Evolutionary conservation across 2,329 filamentous ascomycete genomes (phyloP).

Genomic region (Macrophomina tecta): DNA sequence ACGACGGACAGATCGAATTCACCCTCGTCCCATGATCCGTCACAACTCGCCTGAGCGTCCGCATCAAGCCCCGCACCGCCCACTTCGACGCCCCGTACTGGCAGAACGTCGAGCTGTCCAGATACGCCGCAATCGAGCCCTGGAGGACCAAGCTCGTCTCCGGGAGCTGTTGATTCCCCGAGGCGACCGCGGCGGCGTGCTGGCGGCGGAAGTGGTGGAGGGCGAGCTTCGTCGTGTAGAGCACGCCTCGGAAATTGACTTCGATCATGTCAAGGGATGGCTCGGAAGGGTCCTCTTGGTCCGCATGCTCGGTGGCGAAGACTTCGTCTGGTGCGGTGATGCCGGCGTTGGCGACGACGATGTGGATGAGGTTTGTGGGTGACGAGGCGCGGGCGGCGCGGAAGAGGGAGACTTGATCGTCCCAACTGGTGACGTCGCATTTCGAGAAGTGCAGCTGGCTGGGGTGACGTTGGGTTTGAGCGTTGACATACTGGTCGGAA

Average conservation of each 20-base stretch:
- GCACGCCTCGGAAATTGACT: conserved; percentile 50
- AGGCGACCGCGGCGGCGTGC: background rate
- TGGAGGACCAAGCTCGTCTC: conserved; percentile 3
- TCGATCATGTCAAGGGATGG: conserved; percentile 52
- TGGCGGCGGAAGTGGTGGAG: conserved; percentile 52
- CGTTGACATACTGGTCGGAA: background rate
- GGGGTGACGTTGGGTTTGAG: conserved; percentile 1
- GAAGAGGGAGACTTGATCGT: conserved; percentile 51
- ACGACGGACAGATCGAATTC: conserved; percentile 12
- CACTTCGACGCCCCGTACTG: conserved; percentile 2
- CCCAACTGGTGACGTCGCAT: conserved; percentile 53
- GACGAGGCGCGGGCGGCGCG: conserved; percentile 47
- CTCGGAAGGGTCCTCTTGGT: conserved; percentile 35
- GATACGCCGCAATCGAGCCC: background rate
- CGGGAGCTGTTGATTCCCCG: background rate
- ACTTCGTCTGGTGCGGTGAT: conserved; percentile 45
- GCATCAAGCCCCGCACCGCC: conserved; percentile 13
- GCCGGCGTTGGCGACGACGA: conserved; percentile 58
- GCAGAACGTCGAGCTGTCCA: conserved; percentile 5
- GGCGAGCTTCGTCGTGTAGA: conserved; percentile 56
- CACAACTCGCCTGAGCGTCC: background rate
- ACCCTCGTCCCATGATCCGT: conserved; percentile 5
- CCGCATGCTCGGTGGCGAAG: conserved; percentile 36
- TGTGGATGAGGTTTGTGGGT: conserved; percentile 49
- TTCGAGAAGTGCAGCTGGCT: conserved; percentile 43